A percentile compares a stretch with the other conserved stretches of the same genome.
These are phyloP conservation scores for Penicillium bovifimosum DNA, from an alignment of 495 filamentous ascomycete genomes.

Conservation along the genomic window DNA sequence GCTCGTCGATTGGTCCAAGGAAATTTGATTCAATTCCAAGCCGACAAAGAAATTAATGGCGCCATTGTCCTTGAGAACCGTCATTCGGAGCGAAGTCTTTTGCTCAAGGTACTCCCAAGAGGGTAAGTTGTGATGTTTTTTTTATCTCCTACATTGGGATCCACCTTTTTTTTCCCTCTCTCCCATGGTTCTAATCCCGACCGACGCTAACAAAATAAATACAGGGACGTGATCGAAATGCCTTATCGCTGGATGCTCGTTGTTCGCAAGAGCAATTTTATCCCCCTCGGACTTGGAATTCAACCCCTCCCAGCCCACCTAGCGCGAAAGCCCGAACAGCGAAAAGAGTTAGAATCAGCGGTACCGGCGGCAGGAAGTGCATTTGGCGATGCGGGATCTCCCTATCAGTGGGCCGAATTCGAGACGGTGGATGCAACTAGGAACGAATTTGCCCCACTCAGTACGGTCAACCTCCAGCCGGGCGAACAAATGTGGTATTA, in stretches of 20 bases:
- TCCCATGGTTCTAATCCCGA: conserved; percentile 4
- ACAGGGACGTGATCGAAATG: conserved; percentile 48
- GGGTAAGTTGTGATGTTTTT: conserved; percentile 54
- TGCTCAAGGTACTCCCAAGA: conserved; percentile 81
- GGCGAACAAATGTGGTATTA: conserved; percentile 84
- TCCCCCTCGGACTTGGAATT: conserved; percentile 48
- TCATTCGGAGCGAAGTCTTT: conserved; percentile 53
- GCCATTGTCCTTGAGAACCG: conserved; percentile 86
- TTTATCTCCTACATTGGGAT: conserved; percentile 4
- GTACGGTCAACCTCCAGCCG: conserved; percentile 59
- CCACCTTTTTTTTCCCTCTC: conserved; percentile 11
- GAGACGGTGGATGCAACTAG: conserved; percentile 48
- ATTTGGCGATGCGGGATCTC: conserved; percentile 52
- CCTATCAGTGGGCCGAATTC: conserved; percentile 79
- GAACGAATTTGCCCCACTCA: conserved; percentile 44
- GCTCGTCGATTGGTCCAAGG: conserved; percentile 63
- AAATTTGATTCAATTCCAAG: conserved; percentile 85
- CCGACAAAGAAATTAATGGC: conserved; percentile 82
- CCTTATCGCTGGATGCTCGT: conserved; percentile 52
- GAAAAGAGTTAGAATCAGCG: conserved; percentile 44
- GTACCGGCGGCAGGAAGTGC: conserved; percentile 51
- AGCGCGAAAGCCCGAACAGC: conserved; percentile 42
- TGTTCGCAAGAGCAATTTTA: conserved; percentile 48
- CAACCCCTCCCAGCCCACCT: conserved; percentile 56
- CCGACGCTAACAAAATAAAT: conserved; percentile 7